phyloP scores from a whole-genome alignment of 768 basidiomycete species.

The Hysterangium stoloniferum region DNA sequence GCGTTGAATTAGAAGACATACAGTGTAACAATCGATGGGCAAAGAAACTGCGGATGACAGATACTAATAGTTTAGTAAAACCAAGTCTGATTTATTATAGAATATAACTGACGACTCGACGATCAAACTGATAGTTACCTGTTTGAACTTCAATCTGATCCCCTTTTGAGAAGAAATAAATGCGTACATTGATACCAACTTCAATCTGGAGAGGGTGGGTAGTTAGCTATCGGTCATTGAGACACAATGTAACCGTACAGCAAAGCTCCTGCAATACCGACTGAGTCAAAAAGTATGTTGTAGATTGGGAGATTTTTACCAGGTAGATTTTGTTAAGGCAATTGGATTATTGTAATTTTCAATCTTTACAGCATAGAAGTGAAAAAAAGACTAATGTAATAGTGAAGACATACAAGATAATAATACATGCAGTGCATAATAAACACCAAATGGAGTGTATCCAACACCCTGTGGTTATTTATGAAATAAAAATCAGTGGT shows the following conservation, averaged over 20 bases:
- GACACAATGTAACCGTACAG: background rate
- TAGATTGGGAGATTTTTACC: slow-evolving; percentile 1
- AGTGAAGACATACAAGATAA: background rate
- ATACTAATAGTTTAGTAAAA: background rate
- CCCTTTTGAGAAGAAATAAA: background rate
- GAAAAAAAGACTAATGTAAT: no score
- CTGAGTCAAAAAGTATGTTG: background rate
- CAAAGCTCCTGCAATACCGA: slow-evolving; percentile 2
- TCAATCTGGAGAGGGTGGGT: background rate
- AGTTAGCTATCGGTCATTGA: no score
- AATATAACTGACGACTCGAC: slow-evolving; percentile 35
- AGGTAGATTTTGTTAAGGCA: background rate
- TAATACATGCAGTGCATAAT: slow-evolving; percentile 7
- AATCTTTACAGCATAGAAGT: background rate
- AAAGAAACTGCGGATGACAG: slow-evolving; percentile 34
- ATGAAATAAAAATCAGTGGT: background rate
- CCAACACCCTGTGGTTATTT: slow-evolving; percentile 1
- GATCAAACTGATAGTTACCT: slow-evolving; percentile 43
- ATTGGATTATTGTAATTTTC: slow-evolving; percentile 1
- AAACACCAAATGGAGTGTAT: slow-evolving; percentile 4
- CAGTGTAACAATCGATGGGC: slow-evolving; percentile 41
- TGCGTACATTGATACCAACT: slow-evolving; percentile 2
- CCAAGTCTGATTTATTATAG: background rate
- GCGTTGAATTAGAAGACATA: slow-evolving; percentile 19
- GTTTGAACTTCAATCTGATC: background rate